phyloP scores from a whole-genome alignment of 2,329 filamentous ascomycete species.

The Fusarium albosuccineum region DNA sequence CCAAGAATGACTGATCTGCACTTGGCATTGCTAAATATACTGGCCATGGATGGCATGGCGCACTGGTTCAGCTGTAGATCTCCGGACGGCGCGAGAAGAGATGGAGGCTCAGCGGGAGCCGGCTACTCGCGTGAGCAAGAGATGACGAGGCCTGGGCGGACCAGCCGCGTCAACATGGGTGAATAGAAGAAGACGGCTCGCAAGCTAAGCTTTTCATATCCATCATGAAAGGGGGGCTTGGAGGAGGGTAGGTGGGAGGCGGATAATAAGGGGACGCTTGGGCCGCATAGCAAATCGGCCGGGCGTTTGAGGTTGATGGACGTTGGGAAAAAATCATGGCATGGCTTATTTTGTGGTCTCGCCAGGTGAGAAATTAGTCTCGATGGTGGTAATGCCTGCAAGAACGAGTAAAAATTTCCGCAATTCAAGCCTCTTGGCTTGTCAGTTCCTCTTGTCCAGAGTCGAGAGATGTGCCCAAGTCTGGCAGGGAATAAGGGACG shows the following conservation, averaged over 20 bases:
- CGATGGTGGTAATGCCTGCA: not conserved
- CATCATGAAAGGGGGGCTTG: conserved; percentile 12
- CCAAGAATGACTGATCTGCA: conserved; percentile 31
- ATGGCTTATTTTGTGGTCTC: conserved; percentile 1
- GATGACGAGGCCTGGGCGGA: conserved; percentile 35
- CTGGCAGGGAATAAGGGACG: conserved; percentile 14
- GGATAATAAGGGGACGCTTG: not conserved
- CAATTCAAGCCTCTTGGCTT: conserved; percentile 4
- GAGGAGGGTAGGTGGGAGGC: conserved; percentile 10
- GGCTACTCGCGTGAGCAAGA: conserved; percentile 28
- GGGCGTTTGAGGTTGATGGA: conserved; percentile 35
- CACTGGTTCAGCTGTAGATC: not conserved
- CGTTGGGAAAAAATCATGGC: conserved; percentile 5
- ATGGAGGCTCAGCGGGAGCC: conserved; percentile 38
- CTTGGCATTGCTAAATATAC: conserved; percentile 43
- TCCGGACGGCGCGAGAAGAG: conserved; percentile 5
- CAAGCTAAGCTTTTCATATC: conserved; percentile 37
- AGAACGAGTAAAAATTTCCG: too few species aligned
- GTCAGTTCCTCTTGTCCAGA: conserved; percentile 11
- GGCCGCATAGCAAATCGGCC: conserved; percentile 11
- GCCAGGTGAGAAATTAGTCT: not conserved
- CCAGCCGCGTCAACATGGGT: conserved; percentile 17
- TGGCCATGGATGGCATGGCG: not conserved
- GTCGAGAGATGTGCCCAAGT: conserved; percentile 14
- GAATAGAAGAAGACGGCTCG: conserved; percentile 17